phyloP scores from a whole-genome alignment of 1,139 yeast species.

The Arxiozyma slooffiae region DNA sequence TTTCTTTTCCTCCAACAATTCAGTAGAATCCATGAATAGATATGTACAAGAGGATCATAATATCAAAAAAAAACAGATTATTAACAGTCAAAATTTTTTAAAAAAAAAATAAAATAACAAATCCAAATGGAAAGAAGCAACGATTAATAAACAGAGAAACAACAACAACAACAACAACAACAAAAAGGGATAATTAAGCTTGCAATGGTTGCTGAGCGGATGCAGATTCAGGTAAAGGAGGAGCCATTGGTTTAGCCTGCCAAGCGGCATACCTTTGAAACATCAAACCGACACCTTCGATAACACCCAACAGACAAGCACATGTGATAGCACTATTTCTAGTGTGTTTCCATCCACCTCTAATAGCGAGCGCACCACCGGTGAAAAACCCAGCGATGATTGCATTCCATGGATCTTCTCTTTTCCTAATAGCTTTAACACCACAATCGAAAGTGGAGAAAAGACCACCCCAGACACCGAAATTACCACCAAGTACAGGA shows the following conservation, averaged over 20 bases:
- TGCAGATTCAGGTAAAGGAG: constrained; percentile 52
- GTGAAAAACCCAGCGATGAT: constrained; percentile 97
- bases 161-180: too few relatives aligned
- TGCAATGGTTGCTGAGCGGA: constrained; percentile 33
- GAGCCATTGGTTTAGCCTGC: constrained; percentile 74
- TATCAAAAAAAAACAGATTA: neutral
- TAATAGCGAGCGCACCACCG: constrained; percentile 94
- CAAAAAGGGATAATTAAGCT: constrained; percentile 16
- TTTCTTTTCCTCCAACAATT: neutral
- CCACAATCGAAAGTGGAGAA: constrained; percentile 93
- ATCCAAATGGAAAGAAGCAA: too few relatives aligned
- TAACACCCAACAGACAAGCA: constrained; percentile 91
- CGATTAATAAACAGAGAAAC: too few relatives aligned
- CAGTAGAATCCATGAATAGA: neutral
- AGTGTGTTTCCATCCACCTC: constrained; percentile 98
- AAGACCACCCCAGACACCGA: constrained; percentile 99
- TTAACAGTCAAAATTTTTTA: too few relatives aligned
- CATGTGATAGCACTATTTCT: constrained; percentile 95
- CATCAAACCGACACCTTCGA: constrained; percentile 97
- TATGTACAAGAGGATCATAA: constrained; percentile 1
- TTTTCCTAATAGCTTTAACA: constrained; percentile 87
- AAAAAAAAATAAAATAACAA: too few relatives aligned
- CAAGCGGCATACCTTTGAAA: constrained; percentile 83
- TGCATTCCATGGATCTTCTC: constrained; percentile 98
- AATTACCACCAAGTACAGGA: constrained; percentile 97